Conservation (phyloP, 2,329 filamentous ascomycete species). For the Cadophora malorum region DNA sequence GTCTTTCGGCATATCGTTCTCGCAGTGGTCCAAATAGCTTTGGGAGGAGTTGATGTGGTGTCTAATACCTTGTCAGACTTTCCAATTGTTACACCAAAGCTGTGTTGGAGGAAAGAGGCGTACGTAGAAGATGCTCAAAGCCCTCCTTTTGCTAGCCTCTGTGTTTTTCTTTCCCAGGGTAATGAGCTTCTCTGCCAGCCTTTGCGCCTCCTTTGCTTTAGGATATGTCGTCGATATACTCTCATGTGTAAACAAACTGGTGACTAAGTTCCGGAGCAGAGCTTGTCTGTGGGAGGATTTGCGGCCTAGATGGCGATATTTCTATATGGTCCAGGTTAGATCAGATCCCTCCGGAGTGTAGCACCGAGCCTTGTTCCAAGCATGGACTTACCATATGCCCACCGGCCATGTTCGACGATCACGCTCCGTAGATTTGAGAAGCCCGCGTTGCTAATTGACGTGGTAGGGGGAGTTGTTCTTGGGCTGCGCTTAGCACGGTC, state of each 20-base stretch:
- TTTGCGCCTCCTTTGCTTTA: conserved; percentile 97
- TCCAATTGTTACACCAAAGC: neutral
- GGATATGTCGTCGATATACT: conserved; percentile 93
- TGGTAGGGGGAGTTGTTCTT: neutral
- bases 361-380: neutral
- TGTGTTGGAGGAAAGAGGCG: conserved; percentile 45
- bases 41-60: conserved; percentile 72
- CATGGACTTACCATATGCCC: conserved; percentile 18
- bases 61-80: conserved; percentile 53
- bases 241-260: conserved; percentile 91
- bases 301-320: conserved; percentile 88
- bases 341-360: neutral
- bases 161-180: conserved; percentile 94
- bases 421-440: neutral
- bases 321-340: conserved; percentile 47
- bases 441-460: neutral
- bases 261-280: conserved; percentile 93
- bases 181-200: conserved; percentile 91
- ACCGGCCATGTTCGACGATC: conserved; percentile 15
- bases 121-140: conserved; percentile 87
- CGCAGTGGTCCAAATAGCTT: conserved; percentile 89
- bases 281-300: conserved; percentile 88
- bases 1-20: conserved; percentile 77
- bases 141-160: conserved; percentile 75
- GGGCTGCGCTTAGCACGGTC: neutral